Base-by-base conservation (phyloP, 768 basidiomycete genomes). In the Floccularia luteovirens region DNA sequence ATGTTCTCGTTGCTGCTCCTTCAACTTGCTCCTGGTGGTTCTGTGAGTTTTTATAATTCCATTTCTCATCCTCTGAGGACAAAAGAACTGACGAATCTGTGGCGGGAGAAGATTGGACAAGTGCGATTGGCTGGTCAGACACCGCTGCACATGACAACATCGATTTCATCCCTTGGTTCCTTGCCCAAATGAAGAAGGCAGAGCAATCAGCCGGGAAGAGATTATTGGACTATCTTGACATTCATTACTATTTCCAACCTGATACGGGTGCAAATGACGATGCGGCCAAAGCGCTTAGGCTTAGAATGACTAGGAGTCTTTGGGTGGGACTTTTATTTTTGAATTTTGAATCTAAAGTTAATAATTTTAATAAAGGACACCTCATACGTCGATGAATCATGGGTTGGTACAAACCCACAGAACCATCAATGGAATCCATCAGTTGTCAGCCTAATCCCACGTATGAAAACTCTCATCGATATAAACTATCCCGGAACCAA, bases 71-170 rank as follows among this genome's bases (percentile, higher is more conserved):
- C n/a, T n/a, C n/a, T n/a, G n/a, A n/a, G n/a, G n/a, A n/a, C n/a
- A n/a, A n/a, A n/a, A n/a, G n/a, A n/a, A n/a, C n/a, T n/a, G n/a
- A n/a, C n/a, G n/a, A n/a, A n/a, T n/a, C n/a, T n/a, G n/a, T n/a
- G n/a, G n/a, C n/a, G n/a, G n/a, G n/a, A n/a, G n/a, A 40, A 74
- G 70, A 76, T 57, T 76, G 74, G 74, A 75, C 72, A 1, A 74
- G 70, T 43, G 16, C 39, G 2, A 54, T 75, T 37, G 73, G 74
- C 0, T 71, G 55, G 47, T 55, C 61, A 8, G 74, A 76, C 46
- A 74, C 63, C 25, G 59, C 66, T 10, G 73, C 73, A 3, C 74
- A 76, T 51, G 40, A 62, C 48, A 72, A 73, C 46, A 67, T 60
- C 23, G 74, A 76, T 50, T 76, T 74, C 60, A 39, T 76, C 4